phyloP scores from a whole-genome alignment of 2,329 filamentous ascomycete species.

The Dissoconium aciculare region DNA sequence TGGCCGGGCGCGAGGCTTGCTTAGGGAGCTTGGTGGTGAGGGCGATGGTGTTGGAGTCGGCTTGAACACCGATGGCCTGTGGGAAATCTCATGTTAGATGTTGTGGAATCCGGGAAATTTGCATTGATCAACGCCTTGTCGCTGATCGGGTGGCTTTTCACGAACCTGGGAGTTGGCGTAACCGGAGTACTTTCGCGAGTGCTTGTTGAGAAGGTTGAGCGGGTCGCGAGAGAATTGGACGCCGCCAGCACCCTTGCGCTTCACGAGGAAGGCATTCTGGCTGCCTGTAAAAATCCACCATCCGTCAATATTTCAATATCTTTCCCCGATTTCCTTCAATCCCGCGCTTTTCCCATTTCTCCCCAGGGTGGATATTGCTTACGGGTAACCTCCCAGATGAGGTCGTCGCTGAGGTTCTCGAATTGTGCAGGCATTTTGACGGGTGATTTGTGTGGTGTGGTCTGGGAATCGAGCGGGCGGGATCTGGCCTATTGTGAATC shows the following conservation, averaged over 20 bases:
- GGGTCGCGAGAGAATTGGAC: conserved; percentile 87
- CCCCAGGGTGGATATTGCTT: conserved; percentile 35
- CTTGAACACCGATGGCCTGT: conserved; percentile 67
- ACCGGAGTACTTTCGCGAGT: conserved; percentile 86
- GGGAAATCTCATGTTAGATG: conserved; percentile 3
- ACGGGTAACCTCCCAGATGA: conserved; percentile 93
- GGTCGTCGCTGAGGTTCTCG: conserved; percentile 67
- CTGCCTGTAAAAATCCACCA: conserved; percentile 42
- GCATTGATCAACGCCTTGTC: no score
- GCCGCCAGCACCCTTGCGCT: conserved; percentile 66
- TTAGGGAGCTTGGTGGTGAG: conserved; percentile 73
- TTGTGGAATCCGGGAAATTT: no score
- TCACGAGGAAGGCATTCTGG: conserved; percentile 84
- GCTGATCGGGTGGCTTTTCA: conserved; percentile 2
- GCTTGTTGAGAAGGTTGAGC: conserved; percentile 81
- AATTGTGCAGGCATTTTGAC: conserved; percentile 38
- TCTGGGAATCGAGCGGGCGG: not conserved
- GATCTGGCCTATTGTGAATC: no score
- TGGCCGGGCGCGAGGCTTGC: conserved; percentile 57
- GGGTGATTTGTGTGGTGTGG: conserved; percentile 25
- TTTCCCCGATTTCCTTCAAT: conserved; percentile 2
- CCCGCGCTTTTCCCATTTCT: conserved; percentile 3
- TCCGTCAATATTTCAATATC: conserved; percentile 1
- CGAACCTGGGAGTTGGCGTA: conserved; percentile 86
- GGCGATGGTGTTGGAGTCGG: conserved; percentile 65